Base-by-base conservation (phyloP, 345 rosid species). In the Corymbia maculata region DNA sequence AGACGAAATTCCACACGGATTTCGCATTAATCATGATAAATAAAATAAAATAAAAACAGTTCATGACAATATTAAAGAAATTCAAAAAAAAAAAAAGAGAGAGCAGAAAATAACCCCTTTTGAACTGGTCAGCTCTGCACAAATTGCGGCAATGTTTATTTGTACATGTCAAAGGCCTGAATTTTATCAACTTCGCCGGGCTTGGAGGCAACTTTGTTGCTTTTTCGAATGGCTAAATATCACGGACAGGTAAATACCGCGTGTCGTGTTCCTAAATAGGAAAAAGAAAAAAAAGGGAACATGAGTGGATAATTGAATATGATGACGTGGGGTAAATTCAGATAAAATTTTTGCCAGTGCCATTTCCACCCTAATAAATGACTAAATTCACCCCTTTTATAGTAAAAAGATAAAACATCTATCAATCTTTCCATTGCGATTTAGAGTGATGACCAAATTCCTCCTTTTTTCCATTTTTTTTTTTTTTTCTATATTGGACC, bases 61-160 rank as follows among this genome's bases (percentile, higher is more conserved):
- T 55, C 61, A 52, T 21, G 55, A 52, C 9, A 21, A 52, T 0
- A 52, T 1, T 52, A 52, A 52, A 52, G 16, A 52, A 52, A 51
- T 12, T 12, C 1, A 5, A 15, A 13, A 52, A 52, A 5, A 52
- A 14, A 15, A 22, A 2, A 22, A 1, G n/a, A n/a, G n/a, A n/a
- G n/a, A 8, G 11, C 4, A 4, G 61, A 55, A 21, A 55, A 55
- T 1, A 5, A 55, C 12, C 24, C 61, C 42, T 36, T 22, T 55
- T 8, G 61, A 55, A 22, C 9, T 55, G 24, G 61, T 55, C 61
- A 55, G 61, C 61, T 55, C 28, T 12, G 22, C 61, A 55, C 61
- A 55, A 22, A 55, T 55, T 55, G 28, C 11, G 61, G 28, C 61
- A 22, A 12, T 22, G 61, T 28, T 36, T 4, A 55, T 22, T 5